These are phyloP conservation scores for Triticum urartu DNA, from an alignment of 176 grass and related monocot genomes.

Conservation along the genomic window DNA sequence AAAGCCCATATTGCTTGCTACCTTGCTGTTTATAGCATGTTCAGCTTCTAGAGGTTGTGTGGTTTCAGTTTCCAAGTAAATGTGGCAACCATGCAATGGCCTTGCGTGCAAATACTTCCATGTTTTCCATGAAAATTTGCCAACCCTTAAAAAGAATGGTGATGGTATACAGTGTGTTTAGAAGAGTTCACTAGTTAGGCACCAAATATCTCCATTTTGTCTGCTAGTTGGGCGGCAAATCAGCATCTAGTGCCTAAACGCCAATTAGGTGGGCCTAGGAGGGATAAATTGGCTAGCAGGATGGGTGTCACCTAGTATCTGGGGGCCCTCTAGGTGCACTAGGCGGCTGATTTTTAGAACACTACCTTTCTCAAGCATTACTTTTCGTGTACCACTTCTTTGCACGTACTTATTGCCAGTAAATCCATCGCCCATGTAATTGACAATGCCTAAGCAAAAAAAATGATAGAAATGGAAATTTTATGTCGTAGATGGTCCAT, in stretches of 20 bases:
- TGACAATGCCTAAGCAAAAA: background rate
- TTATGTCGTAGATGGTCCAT: background rate
- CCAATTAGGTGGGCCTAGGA: background rate
- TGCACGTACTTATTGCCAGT: background rate
- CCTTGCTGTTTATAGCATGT: background rate
- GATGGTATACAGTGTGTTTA: background rate
- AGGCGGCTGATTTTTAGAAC: background rate
- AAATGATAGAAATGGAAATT: background rate
- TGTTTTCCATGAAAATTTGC: background rate
- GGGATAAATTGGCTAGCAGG: background rate
- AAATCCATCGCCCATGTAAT: background rate
- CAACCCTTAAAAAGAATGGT: background rate
- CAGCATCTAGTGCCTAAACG: background rate
- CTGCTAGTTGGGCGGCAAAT: background rate
- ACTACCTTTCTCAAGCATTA: background rate
- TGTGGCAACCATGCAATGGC: background rate
- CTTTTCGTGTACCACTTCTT: background rate
- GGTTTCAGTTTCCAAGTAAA: background rate
- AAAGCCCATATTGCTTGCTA: background rate
- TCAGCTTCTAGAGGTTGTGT: background rate
- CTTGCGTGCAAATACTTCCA: slow-evolving; percentile 4
- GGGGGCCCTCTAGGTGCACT: background rate
- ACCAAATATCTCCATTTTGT: background rate
- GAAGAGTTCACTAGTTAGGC: background rate
- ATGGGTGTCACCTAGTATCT: background rate